Conservation (phyloP, 192 early-diverging fungal genomes). For the Backusella liffmaniae region DNA sequence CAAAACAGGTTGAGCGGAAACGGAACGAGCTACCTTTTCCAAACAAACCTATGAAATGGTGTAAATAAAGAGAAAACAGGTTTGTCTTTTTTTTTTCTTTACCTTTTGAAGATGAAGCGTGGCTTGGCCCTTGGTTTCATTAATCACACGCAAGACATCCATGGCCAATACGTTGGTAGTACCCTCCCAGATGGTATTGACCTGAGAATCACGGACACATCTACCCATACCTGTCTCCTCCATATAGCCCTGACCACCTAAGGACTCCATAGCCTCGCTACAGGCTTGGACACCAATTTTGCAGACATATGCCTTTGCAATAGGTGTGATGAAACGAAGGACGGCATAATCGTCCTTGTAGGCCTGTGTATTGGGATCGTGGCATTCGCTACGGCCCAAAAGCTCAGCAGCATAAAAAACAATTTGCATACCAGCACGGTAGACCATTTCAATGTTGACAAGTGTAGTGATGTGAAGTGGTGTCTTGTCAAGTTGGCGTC, state of each 20-base stretch:
- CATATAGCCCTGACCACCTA: conserved; percentile 77
- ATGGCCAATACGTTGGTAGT: conserved; percentile 67
- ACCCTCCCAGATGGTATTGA: conserved; percentile 79
- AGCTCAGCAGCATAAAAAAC: conserved; percentile 55
- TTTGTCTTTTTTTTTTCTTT: neutral
- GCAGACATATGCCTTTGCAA: conserved; percentile 59
- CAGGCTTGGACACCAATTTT: conserved; percentile 48
- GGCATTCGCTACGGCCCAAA: conserved; percentile 52
- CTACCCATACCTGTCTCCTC: conserved; percentile 65
- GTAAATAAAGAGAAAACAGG: neutral
- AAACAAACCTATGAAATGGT: neutral
- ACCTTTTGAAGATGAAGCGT: conserved; percentile 36
- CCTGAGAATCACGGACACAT: conserved; percentile 57
- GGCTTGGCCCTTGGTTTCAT: conserved; percentile 46
- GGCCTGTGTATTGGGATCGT: conserved; percentile 20
- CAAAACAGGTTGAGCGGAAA: neutral
- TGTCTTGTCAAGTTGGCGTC: conserved; percentile 42
- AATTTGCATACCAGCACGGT: conserved; percentile 53
- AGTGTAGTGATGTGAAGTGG: conserved; percentile 64
- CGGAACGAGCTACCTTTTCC: neutral
- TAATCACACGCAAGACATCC: conserved; percentile 58
- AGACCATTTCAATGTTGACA: conserved; percentile 53
- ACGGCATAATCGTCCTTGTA: conserved; percentile 30
- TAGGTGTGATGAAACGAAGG: conserved; percentile 67
- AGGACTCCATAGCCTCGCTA: conserved; percentile 62